These are phyloP conservation scores for Chloropicon primus DNA, from an alignment of 139 green algal species.

Conservation along the genomic window DNA sequence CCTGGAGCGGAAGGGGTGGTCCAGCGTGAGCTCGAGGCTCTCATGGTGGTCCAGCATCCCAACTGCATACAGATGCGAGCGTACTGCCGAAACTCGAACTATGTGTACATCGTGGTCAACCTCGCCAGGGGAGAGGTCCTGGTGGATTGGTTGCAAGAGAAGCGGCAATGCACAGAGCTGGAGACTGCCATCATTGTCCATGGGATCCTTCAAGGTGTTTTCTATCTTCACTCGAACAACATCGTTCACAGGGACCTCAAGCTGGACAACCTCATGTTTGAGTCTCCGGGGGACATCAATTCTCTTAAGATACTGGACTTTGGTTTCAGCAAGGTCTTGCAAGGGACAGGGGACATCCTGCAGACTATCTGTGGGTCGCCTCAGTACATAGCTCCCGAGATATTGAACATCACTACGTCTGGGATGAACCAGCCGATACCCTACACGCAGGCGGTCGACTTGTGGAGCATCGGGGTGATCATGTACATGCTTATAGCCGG, in stretches of 20 bases:
- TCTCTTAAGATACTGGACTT: conserved; percentile 27
- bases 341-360: neutral
- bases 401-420: conserved; percentile 38
- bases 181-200: conserved; percentile 7
- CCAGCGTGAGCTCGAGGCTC: neutral
- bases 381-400: conserved; percentile 85
- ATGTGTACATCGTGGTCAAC: conserved; percentile 4
- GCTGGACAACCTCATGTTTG: conserved; percentile 88
- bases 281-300: conserved; percentile 35
- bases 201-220: conserved; percentile 15
- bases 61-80: neutral
- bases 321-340: neutral
- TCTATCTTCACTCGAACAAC: conserved; percentile 18
- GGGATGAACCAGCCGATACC: neutral
- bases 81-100: neutral
- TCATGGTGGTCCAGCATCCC: neutral
- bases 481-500: neutral
- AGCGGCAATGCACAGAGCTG: conserved; percentile 10
- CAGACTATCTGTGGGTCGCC: conserved; percentile 49
- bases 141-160: conserved; percentile 7
- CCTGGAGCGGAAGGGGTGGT: neutral
- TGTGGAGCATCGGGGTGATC: neutral
- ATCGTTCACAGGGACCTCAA: conserved; percentile 44
- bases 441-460: neutral
- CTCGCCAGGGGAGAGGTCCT: conserved; percentile 13